These are phyloP conservation scores for Micractinium sp. DNA, from an alignment of 139 green algal species.

Conservation along the genomic window DNA sequence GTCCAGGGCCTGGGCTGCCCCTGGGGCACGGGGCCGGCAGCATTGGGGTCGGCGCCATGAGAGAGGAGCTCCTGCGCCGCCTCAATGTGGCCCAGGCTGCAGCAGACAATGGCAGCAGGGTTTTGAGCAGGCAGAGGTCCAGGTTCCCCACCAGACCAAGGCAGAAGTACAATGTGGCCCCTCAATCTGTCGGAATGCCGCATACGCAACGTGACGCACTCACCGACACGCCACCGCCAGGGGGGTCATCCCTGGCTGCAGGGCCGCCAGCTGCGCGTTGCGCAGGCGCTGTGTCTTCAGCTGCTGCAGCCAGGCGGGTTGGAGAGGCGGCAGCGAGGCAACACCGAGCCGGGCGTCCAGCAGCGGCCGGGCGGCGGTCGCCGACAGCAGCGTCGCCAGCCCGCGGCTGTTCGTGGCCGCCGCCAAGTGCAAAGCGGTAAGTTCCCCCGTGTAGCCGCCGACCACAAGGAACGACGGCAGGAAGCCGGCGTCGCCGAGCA, in stretches of 20 bases:
- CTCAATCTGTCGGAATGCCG: too few relatives aligned
- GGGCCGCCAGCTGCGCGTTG: background rate
- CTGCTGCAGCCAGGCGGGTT: background rate
- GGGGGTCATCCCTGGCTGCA: background rate
- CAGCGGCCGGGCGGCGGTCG: too few relatives aligned
- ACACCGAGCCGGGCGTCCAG: too few relatives aligned
- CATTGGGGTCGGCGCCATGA: background rate
- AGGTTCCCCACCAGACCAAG: too few relatives aligned
- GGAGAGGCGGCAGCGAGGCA: background rate
- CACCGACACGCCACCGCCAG: background rate
- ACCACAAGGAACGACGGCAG: too few relatives aligned
- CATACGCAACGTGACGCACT: background rate
- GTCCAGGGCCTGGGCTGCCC: background rate
- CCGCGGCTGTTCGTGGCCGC: background rate
- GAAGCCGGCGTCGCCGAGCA: too few relatives aligned
- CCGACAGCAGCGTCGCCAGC: background rate
- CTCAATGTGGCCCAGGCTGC: background rate
- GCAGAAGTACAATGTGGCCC: too few relatives aligned
- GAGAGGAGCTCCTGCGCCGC: background rate
- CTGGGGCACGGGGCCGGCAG: background rate
- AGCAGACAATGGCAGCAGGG: background rate
- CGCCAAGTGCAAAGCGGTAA: background rate
- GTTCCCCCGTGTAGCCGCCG: background rate
- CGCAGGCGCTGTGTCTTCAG: background rate
- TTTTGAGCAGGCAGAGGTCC: too few relatives aligned